A percentile compares a stretch with the other conserved stretches of the same genome.
phyloP scores from a whole-genome alignment of 208 protist species.

The Naegleria lovaniensis region DNA sequence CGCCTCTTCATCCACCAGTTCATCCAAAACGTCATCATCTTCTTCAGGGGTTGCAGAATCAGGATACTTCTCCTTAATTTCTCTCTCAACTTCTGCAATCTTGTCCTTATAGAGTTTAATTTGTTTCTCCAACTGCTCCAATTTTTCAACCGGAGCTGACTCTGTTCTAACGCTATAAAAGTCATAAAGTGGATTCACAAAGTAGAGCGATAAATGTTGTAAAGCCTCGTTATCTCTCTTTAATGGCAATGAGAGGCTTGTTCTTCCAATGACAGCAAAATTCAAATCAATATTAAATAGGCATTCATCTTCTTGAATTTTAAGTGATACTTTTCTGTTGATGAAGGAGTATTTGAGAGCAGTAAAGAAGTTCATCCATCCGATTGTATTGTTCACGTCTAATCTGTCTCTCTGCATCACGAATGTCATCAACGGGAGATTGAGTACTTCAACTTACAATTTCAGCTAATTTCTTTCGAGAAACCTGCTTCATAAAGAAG shows the following conservation, averaged over 20 bases:
- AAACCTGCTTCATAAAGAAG: neutral
- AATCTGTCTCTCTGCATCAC: neutral
- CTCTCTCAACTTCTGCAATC: slow-evolving; percentile 15
- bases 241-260: neutral
- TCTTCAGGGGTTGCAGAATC: neutral
- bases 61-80: neutral
- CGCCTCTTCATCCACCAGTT: neutral
- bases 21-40: neutral
- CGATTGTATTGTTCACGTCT: slow-evolving; percentile 10
- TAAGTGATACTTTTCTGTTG: neutral
- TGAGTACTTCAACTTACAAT: neutral
- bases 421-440: neutral
- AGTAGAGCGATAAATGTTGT: neutral
- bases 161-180: neutral
- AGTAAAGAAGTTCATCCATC: neutral
- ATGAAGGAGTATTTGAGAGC: neutral
- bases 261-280: neutral
- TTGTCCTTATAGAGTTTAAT: slow-evolving; percentile 5
- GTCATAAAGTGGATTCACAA: neutral
- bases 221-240: neutral
- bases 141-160: neutral
- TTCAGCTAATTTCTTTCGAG: neutral
- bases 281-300: slow-evolving; percentile 17
- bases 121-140: neutral
- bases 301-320: neutral